phyloP scores from a whole-genome alignment of 805 yeast genomes.

The Zygoascus tannicola region DNA sequence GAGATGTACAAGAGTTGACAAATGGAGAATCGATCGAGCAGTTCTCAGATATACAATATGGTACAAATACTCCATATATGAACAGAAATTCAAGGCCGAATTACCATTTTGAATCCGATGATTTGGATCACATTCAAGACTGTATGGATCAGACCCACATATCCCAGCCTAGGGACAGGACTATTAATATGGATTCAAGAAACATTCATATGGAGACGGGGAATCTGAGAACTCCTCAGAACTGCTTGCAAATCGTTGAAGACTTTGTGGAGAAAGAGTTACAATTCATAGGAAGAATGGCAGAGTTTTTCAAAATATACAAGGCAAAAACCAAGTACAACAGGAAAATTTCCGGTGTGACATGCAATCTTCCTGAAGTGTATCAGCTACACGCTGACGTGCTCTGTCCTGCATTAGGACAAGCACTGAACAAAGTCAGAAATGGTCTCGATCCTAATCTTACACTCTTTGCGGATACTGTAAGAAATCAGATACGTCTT shows the following conservation, averaged over 20 bases:
- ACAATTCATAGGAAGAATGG: constrained; percentile 2
- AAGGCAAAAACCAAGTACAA: constrained; percentile 8
- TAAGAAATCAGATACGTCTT: constrained; percentile 1
- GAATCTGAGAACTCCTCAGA: neutral
- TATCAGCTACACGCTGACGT: constrained; percentile 14
- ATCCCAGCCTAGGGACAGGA: neutral
- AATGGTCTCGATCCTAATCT: constrained; percentile 7
- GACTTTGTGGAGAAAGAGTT: constrained; percentile 1
- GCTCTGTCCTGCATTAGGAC: constrained; percentile 11
- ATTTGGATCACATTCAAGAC: constrained; percentile 13
- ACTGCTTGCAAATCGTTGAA: neutral
- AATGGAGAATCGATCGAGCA: constrained; percentile 3
- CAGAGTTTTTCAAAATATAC: constrained; percentile 14
- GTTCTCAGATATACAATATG: no score
- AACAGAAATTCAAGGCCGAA: no score
- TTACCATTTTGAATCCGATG: constrained; percentile 8
- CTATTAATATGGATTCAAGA: no score
- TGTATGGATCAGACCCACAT: constrained; percentile 9
- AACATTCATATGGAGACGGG: neutral
- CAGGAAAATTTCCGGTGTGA: constrained; percentile 10
- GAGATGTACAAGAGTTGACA: constrained; percentile 20
- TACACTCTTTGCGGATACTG: constrained; percentile 8
- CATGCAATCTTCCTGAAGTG: constrained; percentile 18
- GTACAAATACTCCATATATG: no score
- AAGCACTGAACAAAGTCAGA: constrained; percentile 8